Conservation (phyloP, 345 rosid species). For the Sapria himalayana region DNA sequence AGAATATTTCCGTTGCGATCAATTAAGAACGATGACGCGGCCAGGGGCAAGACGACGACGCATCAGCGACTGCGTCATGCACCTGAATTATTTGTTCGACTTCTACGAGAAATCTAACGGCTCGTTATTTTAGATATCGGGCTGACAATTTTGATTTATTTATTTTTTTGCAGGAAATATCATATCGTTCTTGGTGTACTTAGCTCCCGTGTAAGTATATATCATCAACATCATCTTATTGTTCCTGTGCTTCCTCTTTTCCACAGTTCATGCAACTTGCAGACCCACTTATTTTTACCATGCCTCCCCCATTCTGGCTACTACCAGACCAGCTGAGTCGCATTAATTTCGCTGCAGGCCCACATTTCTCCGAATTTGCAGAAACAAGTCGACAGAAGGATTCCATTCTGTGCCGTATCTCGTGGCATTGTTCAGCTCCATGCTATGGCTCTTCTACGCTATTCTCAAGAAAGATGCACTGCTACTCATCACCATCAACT, state of each 20-base stretch:
- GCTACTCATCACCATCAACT: conserved; percentile 70
- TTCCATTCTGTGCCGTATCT: conserved; percentile 70
- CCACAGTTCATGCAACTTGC: too few relatives aligned
- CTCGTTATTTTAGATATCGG: background rate
- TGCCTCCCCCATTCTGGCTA: too few relatives aligned
- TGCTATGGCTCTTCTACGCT: conserved; percentile 89
- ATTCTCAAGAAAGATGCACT: conserved; percentile 28
- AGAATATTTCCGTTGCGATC: too few relatives aligned
- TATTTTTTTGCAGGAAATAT: conserved; percentile 33
- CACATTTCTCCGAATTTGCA: conserved; percentile 54
- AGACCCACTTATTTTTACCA: too few relatives aligned
- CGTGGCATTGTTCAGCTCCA: conserved; percentile 70
- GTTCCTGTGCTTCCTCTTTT: background rate
- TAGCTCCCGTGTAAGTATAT: conserved; percentile 69
- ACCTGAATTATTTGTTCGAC: background rate
- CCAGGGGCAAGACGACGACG: background rate
- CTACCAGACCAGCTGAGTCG: too few relatives aligned
- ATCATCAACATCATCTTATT: background rate
- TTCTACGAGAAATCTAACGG: background rate
- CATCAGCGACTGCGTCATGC: background rate
- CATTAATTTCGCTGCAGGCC: conserved; percentile 24
- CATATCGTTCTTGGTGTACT: conserved; percentile 47
- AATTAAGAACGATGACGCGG: background rate
- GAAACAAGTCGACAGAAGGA: conserved; percentile 50
- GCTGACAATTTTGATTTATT: background rate